These are phyloP conservation scores for Globisporangium nunn DNA, from an alignment of 352 stramenopile species.

Conservation along the genomic window DNA sequence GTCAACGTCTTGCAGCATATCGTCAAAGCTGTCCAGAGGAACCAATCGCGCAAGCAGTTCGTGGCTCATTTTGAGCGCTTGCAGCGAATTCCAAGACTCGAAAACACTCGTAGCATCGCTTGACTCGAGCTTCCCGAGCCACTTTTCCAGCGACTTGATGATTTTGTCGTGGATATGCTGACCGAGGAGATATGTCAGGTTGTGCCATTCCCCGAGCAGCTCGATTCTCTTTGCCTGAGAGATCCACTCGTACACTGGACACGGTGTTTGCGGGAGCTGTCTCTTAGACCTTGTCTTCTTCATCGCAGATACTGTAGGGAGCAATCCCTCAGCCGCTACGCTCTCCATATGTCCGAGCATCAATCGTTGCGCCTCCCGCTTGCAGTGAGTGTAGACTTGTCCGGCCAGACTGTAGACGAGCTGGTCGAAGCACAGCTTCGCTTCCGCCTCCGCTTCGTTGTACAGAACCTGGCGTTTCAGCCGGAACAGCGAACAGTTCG, in stretches of 20 bases:
- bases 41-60: slow-evolving; percentile 14
- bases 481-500: slow-evolving; percentile 31
- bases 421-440: slow-evolving; percentile 76
- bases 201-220: slow-evolving; percentile 52
- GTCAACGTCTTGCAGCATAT: slow-evolving; percentile 23
- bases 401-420: slow-evolving; percentile 61
- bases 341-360: neutral
- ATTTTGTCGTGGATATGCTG: slow-evolving; percentile 44
- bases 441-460: slow-evolving; percentile 81
- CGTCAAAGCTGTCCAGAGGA: slow-evolving; percentile 25
- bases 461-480: slow-evolving; percentile 65
- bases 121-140: slow-evolving; percentile 43
- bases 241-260: slow-evolving; percentile 24
- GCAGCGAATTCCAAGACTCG: slow-evolving; percentile 31
- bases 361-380: slow-evolving; percentile 17
- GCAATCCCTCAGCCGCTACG: neutral
- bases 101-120: slow-evolving; percentile 46
- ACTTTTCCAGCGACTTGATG: slow-evolving; percentile 48
- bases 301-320: neutral
- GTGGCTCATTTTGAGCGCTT: slow-evolving; percentile 30
- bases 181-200: slow-evolving; percentile 49
- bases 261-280: neutral
- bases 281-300: neutral
- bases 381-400: slow-evolving; percentile 56
- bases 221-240: slow-evolving; percentile 29